A percentile compares a stretch with the other conserved stretches of the same genome.
These are phyloP conservation scores for Orbilia javanica DNA, from an alignment of 2,329 filamentous ascomycete genomes.

Conservation along the genomic window DNA sequence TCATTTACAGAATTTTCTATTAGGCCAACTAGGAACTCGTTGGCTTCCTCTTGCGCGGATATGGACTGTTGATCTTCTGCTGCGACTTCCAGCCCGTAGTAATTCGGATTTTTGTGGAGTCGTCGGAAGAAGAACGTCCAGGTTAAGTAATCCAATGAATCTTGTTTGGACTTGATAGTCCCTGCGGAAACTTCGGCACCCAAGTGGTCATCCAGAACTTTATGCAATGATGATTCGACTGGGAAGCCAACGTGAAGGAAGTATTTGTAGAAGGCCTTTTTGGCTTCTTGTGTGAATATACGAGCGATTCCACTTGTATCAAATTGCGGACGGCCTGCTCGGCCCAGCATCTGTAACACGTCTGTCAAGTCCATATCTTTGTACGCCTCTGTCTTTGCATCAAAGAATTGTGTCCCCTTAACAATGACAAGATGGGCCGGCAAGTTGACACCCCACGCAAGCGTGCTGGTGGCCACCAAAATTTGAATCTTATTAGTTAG, in stretches of 20 bases:
- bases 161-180: conserved; percentile 93
- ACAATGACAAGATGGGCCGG: conserved; percentile 97
- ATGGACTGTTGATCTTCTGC: conserved; percentile 92
- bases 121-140: conserved; percentile 99
- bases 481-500: conserved; percentile 98
- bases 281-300: conserved; percentile 96
- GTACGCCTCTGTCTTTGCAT: conserved; percentile 97
- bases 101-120: conserved; percentile 97
- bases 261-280: conserved; percentile 99
- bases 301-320: conserved; percentile 92
- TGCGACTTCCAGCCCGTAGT: conserved; percentile 94
- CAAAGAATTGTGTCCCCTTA: conserved; percentile 97
- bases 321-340: conserved; percentile 95
- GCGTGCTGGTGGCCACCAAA: conserved; percentile 91
- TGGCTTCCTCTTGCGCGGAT: conserved; percentile 85
- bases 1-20: conserved; percentile 88
- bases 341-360: conserved; percentile 96
- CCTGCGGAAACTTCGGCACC: conserved; percentile 93
- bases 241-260: conserved; percentile 98
- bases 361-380: conserved; percentile 99
- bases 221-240: conserved; percentile 95
- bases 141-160: conserved; percentile 95
- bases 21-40: conserved; percentile 93
- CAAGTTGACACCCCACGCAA: conserved; percentile 95
- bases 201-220: conserved; percentile 96